Conservation (phyloP, 768 basidiomycete genomes). For the Guyanaporus albipodus region DNA sequence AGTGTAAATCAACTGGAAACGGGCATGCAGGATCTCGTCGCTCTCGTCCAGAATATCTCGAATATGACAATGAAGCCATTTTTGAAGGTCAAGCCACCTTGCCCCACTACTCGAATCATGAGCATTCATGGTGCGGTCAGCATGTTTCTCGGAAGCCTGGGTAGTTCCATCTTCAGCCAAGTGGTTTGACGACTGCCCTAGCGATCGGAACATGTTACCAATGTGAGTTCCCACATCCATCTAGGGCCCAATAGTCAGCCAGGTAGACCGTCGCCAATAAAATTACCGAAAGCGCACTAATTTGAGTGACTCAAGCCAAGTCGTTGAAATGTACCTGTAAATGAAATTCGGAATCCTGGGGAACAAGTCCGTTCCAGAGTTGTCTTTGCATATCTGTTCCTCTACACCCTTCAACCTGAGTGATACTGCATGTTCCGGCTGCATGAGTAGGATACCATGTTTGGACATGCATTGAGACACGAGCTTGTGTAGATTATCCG, state of each 20-base stretch:
- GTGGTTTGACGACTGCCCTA: background rate
- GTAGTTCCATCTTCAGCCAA: no score
- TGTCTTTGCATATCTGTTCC: slow-evolving; percentile 7
- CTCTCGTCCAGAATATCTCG: no score
- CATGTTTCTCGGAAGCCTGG: no score
- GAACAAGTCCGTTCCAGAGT: slow-evolving; percentile 7
- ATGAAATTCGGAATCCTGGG: slow-evolving; percentile 2
- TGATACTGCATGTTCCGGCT: slow-evolving; percentile 51
- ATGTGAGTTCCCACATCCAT: background rate
- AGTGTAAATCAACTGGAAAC: background rate
- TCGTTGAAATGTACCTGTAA: background rate
- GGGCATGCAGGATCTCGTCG: background rate
- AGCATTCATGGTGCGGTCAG: background rate
- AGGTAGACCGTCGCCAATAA: background rate
- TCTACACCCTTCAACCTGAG: slow-evolving; percentile 43
- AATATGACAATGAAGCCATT: background rate
- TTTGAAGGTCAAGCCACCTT: background rate
- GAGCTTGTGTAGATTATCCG: slow-evolving; percentile 21
- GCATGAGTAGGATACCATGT: slow-evolving; percentile 1
- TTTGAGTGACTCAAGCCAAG: no score
- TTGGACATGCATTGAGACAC: slow-evolving; percentile 33
- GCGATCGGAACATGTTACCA: background rate
- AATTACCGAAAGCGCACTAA: background rate
- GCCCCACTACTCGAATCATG: background rate
- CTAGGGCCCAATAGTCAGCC: background rate